Conservation (phyloP, 176 grass and related monocot species). For the Urochloa ruziziensis region DNA sequence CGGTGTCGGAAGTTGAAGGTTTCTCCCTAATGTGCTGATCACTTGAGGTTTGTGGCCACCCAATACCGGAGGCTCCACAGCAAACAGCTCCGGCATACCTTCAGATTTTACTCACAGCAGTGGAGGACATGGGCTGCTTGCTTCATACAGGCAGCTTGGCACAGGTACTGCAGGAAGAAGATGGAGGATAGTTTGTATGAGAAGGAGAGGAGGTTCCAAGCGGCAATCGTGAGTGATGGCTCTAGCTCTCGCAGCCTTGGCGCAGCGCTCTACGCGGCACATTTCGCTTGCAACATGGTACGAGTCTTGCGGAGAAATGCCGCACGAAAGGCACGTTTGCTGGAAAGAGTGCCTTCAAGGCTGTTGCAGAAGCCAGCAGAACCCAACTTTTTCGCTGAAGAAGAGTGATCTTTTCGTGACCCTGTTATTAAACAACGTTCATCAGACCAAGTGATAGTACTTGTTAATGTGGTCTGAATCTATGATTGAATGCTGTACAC, state of each 20-base stretch:
- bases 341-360: conserved; percentile 62
- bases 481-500: conserved; percentile 14
- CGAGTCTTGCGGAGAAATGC: conserved; percentile 62
- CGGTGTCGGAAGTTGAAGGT: conserved; percentile 83
- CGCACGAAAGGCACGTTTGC: conserved; percentile 50
- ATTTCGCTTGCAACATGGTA: conserved; percentile 75
- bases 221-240: conserved; percentile 48
- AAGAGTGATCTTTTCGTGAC: conserved; percentile 30
- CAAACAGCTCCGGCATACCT: conserved; percentile 72
- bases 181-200: conserved; percentile 58
- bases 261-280: conserved; percentile 65
- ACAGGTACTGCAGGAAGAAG: conserved; percentile 69
- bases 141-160: conserved; percentile 94
- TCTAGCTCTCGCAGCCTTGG: conserved; percentile 56
- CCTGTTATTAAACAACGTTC: neutral
- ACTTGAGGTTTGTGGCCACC: conserved; percentile 84
- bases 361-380: conserved; percentile 84
- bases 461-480: neutral
- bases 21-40: conserved; percentile 76
- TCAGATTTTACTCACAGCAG: conserved; percentile 82
- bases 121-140: conserved; percentile 92
- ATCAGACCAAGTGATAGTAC: neutral
- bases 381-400: conserved; percentile 68
- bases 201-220: conserved; percentile 68
- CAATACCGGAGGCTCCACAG: conserved; percentile 75